Percentiles rank a stretch among this genome's conserved stretches.
Conservation (phyloP, 768 basidiomycete genomes). For the Grammothele lineata region DNA sequence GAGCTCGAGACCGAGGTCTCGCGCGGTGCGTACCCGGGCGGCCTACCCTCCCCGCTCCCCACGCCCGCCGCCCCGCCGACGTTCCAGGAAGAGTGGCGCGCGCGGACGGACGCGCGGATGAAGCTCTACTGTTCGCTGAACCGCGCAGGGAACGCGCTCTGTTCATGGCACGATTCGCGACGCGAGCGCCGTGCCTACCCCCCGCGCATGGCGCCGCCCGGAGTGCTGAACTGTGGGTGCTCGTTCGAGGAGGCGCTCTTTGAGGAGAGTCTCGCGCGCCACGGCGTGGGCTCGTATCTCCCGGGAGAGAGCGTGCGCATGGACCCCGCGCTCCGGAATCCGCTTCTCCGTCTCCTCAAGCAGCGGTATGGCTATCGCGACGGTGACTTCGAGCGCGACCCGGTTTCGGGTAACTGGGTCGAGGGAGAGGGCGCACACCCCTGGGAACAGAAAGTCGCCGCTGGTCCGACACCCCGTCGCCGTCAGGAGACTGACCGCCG, state of each 20-base stretch:
- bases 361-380: constrained; percentile 75
- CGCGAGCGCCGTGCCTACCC: constrained; percentile 75
- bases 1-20: constrained; percentile 46
- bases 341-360: constrained; percentile 68
- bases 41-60: constrained; percentile 31
- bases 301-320: constrained; percentile 85
- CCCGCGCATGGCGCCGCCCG: constrained; percentile 75
- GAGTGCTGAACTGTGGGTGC: constrained; percentile 83
- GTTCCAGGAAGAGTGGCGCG: constrained; percentile 63
- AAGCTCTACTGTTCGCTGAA: constrained; percentile 77
- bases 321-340: constrained; percentile 83
- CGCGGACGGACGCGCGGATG: constrained; percentile 68
- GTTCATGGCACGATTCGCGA: constrained; percentile 87
- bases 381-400: constrained; percentile 79
- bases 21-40: constrained; percentile 18
- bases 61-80: constrained; percentile 37
- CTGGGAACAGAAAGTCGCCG: constrained; percentile 57
- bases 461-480: constrained; percentile 8
- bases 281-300: constrained; percentile 75
- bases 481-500: constrained; percentile 13
- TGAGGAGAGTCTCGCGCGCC: constrained; percentile 77
- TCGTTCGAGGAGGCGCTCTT: constrained; percentile 82
- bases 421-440: constrained; percentile 56
- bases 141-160: constrained; percentile 83
- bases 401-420: constrained; percentile 60